Evolutionary conservation across 805 yeast genomes (phyloP).

Genomic region (Saccharomycopsis vini): DNA sequence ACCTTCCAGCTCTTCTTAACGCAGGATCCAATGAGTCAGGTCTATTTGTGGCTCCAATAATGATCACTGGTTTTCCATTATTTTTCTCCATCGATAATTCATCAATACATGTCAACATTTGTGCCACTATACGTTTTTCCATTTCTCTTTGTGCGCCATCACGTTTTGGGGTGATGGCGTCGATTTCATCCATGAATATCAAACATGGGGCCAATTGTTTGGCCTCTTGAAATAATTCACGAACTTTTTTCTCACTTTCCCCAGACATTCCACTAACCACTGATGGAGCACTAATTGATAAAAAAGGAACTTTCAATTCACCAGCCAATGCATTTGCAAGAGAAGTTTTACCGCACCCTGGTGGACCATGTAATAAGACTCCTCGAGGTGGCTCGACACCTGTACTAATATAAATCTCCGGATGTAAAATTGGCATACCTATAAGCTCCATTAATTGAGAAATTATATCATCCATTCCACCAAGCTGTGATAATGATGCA

Average conservation of each 20-base stretch:
- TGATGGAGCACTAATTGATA: conserved; percentile 87
- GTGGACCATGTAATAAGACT: conserved; percentile 91
- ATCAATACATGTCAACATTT: conserved; percentile 88
- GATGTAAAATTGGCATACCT: conserved; percentile 87
- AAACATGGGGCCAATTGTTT: conserved; percentile 83
- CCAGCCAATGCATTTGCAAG: conserved; percentile 96
- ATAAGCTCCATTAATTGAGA: conserved; percentile 82
- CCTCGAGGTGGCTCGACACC: conserved; percentile 97
- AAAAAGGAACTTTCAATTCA: conserved; percentile 86
- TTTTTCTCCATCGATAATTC: conserved; percentile 83
- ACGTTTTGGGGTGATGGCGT: conserved; percentile 95
- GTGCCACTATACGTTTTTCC: conserved; percentile 97
- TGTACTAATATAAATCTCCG: conserved; percentile 77
- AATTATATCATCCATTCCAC: conserved; percentile 84
- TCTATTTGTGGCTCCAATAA: conserved; percentile 93
- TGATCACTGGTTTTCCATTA: conserved; percentile 84
- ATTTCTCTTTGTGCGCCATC: conserved; percentile 97
- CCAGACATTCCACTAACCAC: conserved; percentile 99
- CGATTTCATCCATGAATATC: conserved; percentile 85
- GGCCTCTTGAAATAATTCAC: conserved; percentile 93
- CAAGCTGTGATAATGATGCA: conserved; percentile 61
- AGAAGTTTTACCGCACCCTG: conserved; percentile 97
- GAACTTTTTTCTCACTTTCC: conserved; percentile 86
- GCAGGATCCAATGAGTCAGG: conserved; percentile 96
- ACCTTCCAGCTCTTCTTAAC: conserved; percentile 90